These are phyloP conservation scores for Pseudopediastrum boryanum DNA, from an alignment of 139 green algal species.

Conservation along the genomic window DNA sequence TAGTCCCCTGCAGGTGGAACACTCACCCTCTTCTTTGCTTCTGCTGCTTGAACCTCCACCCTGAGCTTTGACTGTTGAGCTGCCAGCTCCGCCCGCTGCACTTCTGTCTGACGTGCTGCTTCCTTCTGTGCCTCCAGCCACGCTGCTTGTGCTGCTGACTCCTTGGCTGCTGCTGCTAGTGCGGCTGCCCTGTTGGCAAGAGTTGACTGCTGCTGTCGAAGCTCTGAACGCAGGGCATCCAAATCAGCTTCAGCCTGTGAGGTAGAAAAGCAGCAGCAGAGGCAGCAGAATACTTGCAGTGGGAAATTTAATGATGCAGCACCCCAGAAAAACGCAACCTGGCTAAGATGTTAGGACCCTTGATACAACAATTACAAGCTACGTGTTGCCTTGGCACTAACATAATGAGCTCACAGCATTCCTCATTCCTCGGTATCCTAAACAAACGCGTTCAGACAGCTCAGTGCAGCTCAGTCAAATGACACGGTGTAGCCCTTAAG, in stretches of 20 bases:
- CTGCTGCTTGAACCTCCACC: conserved; percentile 6
- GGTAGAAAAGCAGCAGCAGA: background rate
- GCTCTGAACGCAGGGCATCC: conserved; percentile 28
- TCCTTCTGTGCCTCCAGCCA: conserved; percentile 33
- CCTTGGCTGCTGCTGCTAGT: conserved; percentile 30
- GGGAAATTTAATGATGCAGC: too few species aligned
- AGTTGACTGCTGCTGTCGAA: conserved; percentile 24
- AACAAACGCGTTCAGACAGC: too few species aligned
- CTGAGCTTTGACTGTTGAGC: conserved; percentile 7
- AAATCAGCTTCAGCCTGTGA: conserved; percentile 33
- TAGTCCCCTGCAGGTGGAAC: background rate
- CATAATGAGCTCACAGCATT: too few species aligned
- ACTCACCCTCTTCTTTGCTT: conserved; percentile 24
- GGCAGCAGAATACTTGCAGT: background rate
- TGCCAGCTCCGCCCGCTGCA: conserved; percentile 16
- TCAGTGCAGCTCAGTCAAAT: too few species aligned
- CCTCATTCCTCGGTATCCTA: too few species aligned
- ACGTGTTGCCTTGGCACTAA: too few species aligned
- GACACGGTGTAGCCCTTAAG: too few species aligned
- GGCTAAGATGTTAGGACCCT: too few species aligned
- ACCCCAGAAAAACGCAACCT: too few species aligned
- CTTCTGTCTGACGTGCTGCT: background rate
- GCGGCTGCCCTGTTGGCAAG: conserved; percentile 10
- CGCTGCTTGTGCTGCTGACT: conserved; percentile 27
- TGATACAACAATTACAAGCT: too few species aligned